phyloP scores from a whole-genome alignment of 192 early-diverging fungal genomes.

The Rhizoclosmatium sp. region DNA sequence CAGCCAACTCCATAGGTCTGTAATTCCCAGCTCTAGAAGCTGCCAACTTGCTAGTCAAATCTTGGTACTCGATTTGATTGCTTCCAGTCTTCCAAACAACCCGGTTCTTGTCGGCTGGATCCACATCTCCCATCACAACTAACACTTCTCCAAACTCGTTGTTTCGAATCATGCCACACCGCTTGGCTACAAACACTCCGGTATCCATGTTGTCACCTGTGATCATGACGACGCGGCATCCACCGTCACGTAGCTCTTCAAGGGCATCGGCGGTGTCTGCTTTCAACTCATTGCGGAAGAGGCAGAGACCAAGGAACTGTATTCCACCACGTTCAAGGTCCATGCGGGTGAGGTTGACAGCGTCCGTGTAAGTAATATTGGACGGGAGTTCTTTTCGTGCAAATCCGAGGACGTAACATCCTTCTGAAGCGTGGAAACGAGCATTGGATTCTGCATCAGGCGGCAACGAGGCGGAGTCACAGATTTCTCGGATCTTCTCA shows the following conservation, averaged over 20 bases:
- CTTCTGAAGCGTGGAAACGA: conserved; percentile 68
- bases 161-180: conserved; percentile 68
- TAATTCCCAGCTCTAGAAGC: conserved; percentile 33
- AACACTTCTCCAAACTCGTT: conserved; percentile 63
- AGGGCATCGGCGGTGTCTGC: conserved; percentile 73
- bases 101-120: not conserved
- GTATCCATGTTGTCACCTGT: conserved; percentile 84
- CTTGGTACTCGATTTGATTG: conserved; percentile 10
- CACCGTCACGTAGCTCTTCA: conserved; percentile 69
- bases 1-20: conserved; percentile 67
- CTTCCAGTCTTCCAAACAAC: conserved; percentile 43
- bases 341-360: conserved; percentile 59
- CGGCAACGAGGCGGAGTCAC: conserved; percentile 56
- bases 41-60: conserved; percentile 5
- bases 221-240: conserved; percentile 80
- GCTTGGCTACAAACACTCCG: conserved; percentile 73
- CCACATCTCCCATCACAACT: conserved; percentile 47
- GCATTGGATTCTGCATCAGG: conserved; percentile 64
- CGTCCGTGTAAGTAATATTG: conserved; percentile 41
- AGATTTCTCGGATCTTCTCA: conserved; percentile 69
- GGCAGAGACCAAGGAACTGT: conserved; percentile 61
- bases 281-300: conserved; percentile 83
- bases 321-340: conserved; percentile 66
- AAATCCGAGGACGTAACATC: conserved; percentile 83
- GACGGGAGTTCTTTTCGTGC: conserved; percentile 70